Percentiles rank a stretch among this genome's conserved stretches.
Evolutionary conservation across 225 moss, liverwort and hornwort species (phyloP).

Genomic region (Takakia lepidozioides): DNA sequence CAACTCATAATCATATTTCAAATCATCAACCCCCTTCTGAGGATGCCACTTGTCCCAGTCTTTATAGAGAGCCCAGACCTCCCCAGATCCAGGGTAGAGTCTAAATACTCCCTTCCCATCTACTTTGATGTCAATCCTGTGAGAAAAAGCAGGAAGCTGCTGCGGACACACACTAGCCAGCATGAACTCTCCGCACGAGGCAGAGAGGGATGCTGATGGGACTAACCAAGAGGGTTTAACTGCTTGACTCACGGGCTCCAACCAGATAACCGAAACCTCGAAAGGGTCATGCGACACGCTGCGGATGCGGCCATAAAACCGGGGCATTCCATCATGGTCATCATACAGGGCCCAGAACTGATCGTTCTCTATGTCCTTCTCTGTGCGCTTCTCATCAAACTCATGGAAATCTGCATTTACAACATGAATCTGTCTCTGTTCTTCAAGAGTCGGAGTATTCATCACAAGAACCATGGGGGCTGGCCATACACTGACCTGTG

Average conservation of each 20-base stretch:
- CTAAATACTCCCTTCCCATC: conserved; percentile 8
- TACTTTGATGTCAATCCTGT: conserved; percentile 12
- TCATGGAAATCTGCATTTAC: conserved; percentile 43
- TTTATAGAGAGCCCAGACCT: conserved; percentile 48
- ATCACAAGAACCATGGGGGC: too few relatives aligned
- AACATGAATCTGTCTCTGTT: conserved; percentile 27
- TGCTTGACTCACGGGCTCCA: conserved; percentile 32
- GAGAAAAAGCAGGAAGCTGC: conserved; percentile 48
- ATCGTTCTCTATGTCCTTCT: conserved; percentile 7
- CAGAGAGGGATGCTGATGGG: conserved; percentile 29
- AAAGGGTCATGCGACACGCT: conserved; percentile 16
- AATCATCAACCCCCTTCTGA: conserved; percentile 5
- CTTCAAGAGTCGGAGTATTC: background rate
- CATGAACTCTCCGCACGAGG: conserved; percentile 43
- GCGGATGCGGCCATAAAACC: conserved; percentile 40
- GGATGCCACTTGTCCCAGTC: conserved; percentile 36
- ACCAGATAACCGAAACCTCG: conserved; percentile 34
- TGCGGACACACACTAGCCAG: conserved; percentile 21
- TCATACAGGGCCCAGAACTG: conserved; percentile 57
- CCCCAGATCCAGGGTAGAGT: conserved; percentile 22
- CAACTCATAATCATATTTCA: conserved; percentile 30
- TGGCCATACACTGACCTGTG: conserved; percentile 12
- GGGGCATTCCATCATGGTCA: conserved; percentile 58
- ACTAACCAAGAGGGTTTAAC: conserved; percentile 24
- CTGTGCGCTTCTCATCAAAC: conserved; percentile 31